Percentiles rank a stretch among this genome's conserved stretches.
Evolutionary conservation across 495 filamentous ascomycete species (phyloP).

Genomic region (Aspergillus saccharolyticus): DNA sequence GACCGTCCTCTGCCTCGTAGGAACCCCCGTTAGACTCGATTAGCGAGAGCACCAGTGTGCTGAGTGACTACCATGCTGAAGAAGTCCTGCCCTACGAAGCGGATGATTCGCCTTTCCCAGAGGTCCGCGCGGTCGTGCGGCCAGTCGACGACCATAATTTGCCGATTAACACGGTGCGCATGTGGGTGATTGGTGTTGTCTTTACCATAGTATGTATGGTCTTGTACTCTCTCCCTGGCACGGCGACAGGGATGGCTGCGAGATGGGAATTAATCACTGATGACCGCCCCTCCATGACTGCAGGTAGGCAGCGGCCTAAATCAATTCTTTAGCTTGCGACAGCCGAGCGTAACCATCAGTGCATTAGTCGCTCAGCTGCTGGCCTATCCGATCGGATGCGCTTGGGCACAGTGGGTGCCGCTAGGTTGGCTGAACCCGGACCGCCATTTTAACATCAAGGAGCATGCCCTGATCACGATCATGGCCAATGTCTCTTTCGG

Average conservation of each 20-base stretch:
- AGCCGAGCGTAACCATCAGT: slow-evolving; percentile 57
- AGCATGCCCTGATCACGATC: slow-evolving; percentile 71
- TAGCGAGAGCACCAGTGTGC: slow-evolving; percentile 18
- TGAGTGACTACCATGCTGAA: slow-evolving; percentile 36
- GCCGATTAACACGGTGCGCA: slow-evolving; percentile 63
- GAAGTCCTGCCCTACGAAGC: slow-evolving; percentile 41
- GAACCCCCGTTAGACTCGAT: neutral
- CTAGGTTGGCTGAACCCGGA: slow-evolving; percentile 58
- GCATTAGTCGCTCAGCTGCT: slow-evolving; percentile 65
- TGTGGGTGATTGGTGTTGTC: slow-evolving; percentile 66
- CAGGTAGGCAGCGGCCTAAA: slow-evolving; percentile 63
- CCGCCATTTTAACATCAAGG: slow-evolving; percentile 72
- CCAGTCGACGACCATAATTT: slow-evolving; percentile 61
- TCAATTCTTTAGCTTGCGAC: slow-evolving; percentile 62
- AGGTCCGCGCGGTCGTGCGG: slow-evolving; percentile 45
- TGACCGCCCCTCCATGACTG: neutral
- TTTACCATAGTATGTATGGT: slow-evolving; percentile 51
- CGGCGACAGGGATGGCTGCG: neutral
- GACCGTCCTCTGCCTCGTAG: neutral
- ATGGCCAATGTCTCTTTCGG: slow-evolving; percentile 61
- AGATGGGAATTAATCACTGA: neutral
- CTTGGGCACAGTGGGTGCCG: slow-evolving; percentile 53
- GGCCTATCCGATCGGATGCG: slow-evolving; percentile 64
- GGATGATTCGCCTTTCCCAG: slow-evolving; percentile 67
- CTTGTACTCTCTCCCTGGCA: neutral